Conservation (phyloP, 2,329 filamentous ascomycete genomes). For the Escovopsis sp. region DNA sequence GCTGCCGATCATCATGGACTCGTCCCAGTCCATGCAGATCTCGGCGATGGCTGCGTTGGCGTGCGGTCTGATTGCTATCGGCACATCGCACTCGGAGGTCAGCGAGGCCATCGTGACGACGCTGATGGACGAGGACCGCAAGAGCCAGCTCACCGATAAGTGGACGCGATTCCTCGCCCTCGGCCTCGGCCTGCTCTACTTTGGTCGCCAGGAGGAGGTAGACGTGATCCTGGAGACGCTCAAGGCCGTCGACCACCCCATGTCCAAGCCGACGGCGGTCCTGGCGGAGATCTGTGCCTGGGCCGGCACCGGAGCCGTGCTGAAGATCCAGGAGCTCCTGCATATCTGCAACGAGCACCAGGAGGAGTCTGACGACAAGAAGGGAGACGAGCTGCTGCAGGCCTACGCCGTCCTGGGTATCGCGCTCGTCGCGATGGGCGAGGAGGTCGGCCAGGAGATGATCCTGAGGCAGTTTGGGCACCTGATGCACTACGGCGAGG, state of each 20-base stretch:
- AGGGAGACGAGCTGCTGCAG: slow-evolving; percentile 88
- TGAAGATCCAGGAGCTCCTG: slow-evolving; percentile 93
- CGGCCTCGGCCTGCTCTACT: slow-evolving; percentile 84
- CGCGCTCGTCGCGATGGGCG: slow-evolving; percentile 91
- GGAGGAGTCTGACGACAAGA: slow-evolving; percentile 87
- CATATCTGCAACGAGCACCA: slow-evolving; percentile 98
- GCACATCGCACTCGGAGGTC: slow-evolving; percentile 80
- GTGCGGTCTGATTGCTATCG: slow-evolving; percentile 81
- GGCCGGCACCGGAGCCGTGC: slow-evolving; percentile 90
- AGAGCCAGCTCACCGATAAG: slow-evolving; percentile 86
- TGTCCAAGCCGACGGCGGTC: slow-evolving; percentile 90
- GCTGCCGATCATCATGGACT: slow-evolving; percentile 75
- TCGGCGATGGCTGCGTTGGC: slow-evolving; percentile 92
- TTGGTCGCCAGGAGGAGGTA: slow-evolving; percentile 95
- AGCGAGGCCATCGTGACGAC: slow-evolving; percentile 87
- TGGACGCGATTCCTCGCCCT: slow-evolving; percentile 96
- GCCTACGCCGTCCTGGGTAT: slow-evolving; percentile 92
- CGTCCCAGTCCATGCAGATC: slow-evolving; percentile 79
- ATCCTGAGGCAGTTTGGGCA: slow-evolving; percentile 94
- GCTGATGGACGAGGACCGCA: slow-evolving; percentile 83
- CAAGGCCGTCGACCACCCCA: slow-evolving; percentile 92
- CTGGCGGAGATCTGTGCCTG: slow-evolving; percentile 94
- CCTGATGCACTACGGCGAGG: slow-evolving; percentile 96
- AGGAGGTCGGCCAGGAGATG: slow-evolving; percentile 98
- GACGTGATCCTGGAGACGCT: slow-evolving; percentile 93